Percentiles rank a stretch among this genome's conserved stretches.
Conservation (phyloP, 805 yeast species). For the Zygosaccharomyces bailii region DNA sequence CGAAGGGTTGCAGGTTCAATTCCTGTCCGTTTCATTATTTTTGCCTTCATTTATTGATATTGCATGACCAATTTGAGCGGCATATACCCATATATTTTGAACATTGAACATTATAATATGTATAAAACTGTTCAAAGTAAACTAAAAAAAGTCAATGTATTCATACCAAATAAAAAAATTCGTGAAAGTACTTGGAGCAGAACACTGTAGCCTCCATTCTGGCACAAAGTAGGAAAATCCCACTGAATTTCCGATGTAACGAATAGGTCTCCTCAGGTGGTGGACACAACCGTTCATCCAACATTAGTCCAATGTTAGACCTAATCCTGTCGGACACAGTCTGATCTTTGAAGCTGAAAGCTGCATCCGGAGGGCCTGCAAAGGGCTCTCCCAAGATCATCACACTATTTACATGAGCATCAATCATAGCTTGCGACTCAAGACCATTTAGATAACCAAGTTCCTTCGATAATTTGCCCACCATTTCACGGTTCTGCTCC, state of each 20-base stretch:
- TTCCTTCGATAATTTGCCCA: slow-evolving; percentile 60
- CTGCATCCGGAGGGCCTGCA: slow-evolving; percentile 41
- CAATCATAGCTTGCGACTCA: slow-evolving; percentile 82
- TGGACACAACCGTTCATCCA: slow-evolving; percentile 86
- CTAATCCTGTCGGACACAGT: slow-evolving; percentile 93
- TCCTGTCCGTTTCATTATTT: slow-evolving; percentile 58
- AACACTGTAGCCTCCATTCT: slow-evolving; percentile 79
- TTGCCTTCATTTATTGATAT: neutral
- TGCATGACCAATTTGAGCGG: neutral
- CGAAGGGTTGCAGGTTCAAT: slow-evolving; percentile 69
- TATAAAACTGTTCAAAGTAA: neutral
- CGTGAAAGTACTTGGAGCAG: slow-evolving; percentile 69
- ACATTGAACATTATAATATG: too few species aligned
- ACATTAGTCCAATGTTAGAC: slow-evolving; percentile 82
- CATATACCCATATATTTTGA: too few species aligned
- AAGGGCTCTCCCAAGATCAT: slow-evolving; percentile 93
- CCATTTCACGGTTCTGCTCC: slow-evolving; percentile 57
- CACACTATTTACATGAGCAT: slow-evolving; percentile 89
- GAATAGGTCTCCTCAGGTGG: slow-evolving; percentile 99
- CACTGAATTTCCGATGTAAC: slow-evolving; percentile 92
- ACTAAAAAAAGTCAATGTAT: neutral
- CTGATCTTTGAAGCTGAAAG: slow-evolving; percentile 74
- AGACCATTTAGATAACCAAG: slow-evolving; percentile 90
- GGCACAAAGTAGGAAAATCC: slow-evolving; percentile 88
- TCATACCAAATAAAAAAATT: slow-evolving; percentile 57